Evolutionary conservation across 345 rosid species (phyloP).

Genomic region (Camelina laxa): DNA sequence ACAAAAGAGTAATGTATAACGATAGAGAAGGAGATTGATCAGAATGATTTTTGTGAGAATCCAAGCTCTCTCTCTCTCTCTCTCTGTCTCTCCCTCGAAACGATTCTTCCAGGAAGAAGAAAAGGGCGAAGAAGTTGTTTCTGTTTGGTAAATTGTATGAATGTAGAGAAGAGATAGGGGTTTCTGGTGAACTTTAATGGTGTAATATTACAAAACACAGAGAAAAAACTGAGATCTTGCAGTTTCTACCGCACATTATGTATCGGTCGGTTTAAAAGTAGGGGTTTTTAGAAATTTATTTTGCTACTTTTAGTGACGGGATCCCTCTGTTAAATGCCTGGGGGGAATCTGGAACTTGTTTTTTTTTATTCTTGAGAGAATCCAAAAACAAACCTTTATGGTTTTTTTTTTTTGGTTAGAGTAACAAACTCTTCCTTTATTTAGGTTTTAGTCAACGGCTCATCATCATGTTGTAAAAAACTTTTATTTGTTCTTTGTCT

Average conservation of each 20-base stretch:
- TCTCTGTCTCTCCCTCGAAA: conserved; percentile 1
- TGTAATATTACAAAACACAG: not conserved
- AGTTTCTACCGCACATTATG: conserved; percentile 26
- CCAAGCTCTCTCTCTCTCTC: not conserved
- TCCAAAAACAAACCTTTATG: conserved; percentile 6
- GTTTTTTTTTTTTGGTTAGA: conserved; percentile 38
- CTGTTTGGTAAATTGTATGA: conserved; percentile 26
- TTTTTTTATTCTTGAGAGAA: not conserved
- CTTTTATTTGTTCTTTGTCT: not conserved
- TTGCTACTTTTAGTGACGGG: conserved; percentile 16
- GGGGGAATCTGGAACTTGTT: not conserved
- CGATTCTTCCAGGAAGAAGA: not conserved
- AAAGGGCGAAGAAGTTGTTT: conserved; percentile 29
- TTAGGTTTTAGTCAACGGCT: conserved; percentile 31
- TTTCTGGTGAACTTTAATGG: conserved; percentile 37
- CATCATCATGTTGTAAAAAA: not conserved
- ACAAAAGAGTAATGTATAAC: not conserved
- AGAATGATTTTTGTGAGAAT: conserved; percentile 2
- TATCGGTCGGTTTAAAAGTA: conserved; percentile 31
- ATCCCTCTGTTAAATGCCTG: conserved; percentile 24
- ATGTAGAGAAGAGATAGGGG: conserved; percentile 8
- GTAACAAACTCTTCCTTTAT: conserved; percentile 30
- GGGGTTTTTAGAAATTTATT: not conserved
- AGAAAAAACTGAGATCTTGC: not conserved
- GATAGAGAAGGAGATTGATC: conserved; percentile 13